These are phyloP conservation scores for Trichosporon ovoides DNA, from an alignment of 1,284 basidiomycete genomes.

Conservation along the genomic window DNA sequence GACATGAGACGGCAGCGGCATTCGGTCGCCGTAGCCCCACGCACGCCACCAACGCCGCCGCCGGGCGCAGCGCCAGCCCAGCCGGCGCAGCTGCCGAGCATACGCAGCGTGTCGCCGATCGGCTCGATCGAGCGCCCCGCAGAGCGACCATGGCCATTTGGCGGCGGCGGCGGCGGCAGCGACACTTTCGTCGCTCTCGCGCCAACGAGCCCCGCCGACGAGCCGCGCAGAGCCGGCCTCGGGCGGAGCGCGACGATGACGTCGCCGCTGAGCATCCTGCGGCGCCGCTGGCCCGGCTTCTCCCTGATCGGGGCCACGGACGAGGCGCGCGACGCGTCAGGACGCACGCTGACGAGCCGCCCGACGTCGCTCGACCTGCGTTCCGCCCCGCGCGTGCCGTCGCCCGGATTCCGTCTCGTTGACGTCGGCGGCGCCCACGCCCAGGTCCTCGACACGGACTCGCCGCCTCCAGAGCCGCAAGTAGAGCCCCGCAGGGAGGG, in stretches of 20 bases:
- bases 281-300: not conserved
- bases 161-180: not conserved
- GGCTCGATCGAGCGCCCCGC: not conserved
- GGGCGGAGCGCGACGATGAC: not conserved
- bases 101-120: not conserved
- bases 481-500: not conserved
- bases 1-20: not conserved
- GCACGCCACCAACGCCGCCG: not conserved
- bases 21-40: not conserved
- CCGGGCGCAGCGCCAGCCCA: not conserved
- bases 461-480: not conserved
- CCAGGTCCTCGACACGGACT: not conserved
- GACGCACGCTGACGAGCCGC: not conserved
- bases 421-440: not conserved
- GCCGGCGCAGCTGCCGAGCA: not conserved
- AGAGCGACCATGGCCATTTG: not conserved
- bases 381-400: not conserved
- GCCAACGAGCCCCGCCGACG: not conserved
- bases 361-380: not conserved
- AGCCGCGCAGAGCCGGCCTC: not conserved
- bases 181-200: not conserved
- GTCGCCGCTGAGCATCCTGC: conserved; percentile 2
- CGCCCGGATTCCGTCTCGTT: not conserved
- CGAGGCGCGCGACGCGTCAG: not conserved
- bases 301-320: not conserved